Base-by-base conservation (phyloP, 2,329 filamentous ascomycete species). In the Fusarium nodosum region DNA sequence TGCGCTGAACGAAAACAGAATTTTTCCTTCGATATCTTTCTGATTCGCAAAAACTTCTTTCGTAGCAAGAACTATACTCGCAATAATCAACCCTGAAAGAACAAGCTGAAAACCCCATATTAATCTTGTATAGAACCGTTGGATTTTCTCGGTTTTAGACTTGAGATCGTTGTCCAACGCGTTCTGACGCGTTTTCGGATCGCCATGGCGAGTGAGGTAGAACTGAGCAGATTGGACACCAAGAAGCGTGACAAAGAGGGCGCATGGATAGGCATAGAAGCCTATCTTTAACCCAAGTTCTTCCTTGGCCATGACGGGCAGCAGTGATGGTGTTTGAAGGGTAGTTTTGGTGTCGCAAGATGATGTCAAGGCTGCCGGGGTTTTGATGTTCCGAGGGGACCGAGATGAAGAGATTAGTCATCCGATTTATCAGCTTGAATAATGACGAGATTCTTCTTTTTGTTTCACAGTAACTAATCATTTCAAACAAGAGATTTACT, bases 201-300 rank as follows among this genome's bases (percentile, higher is more conserved):
- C 70, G 31, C 73, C 72, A 64, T 66, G 74, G 16, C 78, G 77
- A 59, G 75, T 71, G 55, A 75, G 76, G 68, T 77, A 82, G 66
- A 79, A 82, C 56, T 78, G 75, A 38, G 79, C 52, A 8, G 79
- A 71, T 66, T 83, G 80, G 1, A 76, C 77, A 5, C 77, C 73
- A 18, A 82, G 56, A 8, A 83, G 66, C 2, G 78, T 75, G 5
- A 74, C 58, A 47, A 83, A 81, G 11, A 83, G 76, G 7, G 77
- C 73, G 41, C 77, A 78, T 1, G 81, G 81, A 60, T 83, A 82
- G 53, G 78, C 55, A 52, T 83, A 83, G 66, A 82, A 83, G 61
- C 77, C 78, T 10, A 79, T 72, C 61, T 78, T 74, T 50, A 82
- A 70, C 38, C 78, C 81, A 42, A 77, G 60, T 69, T 81, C 72